Percentiles rank a stretch among this genome's conserved stretches.
phyloP scores from a whole-genome alignment of 2,329 filamentous ascomycete genomes.

The Nigrospora sphaerica region DNA sequence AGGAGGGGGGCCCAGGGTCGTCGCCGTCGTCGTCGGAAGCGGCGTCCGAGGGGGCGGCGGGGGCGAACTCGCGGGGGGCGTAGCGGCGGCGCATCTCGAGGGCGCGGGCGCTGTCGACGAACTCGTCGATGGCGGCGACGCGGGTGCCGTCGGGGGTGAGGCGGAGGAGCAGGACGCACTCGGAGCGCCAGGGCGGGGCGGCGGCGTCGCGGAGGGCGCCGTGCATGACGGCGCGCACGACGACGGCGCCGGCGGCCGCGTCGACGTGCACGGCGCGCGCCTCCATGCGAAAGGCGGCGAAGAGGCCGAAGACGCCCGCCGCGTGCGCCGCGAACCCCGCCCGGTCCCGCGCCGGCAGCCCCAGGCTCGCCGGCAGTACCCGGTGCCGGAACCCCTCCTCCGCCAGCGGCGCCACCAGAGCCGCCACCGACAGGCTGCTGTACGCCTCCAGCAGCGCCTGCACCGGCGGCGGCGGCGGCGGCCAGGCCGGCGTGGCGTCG shows the following conservation, averaged over 20 bases:
- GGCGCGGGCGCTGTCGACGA: conserved; percentile 34
- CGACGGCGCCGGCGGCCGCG: conserved; percentile 22
- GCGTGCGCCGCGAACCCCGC: conserved; percentile 31
- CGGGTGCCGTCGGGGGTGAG: conserved; percentile 17
- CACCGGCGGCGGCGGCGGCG: conserved; percentile 8
- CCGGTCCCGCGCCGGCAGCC: conserved; percentile 25
- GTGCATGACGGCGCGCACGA: conserved; percentile 28
- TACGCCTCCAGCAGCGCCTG: conserved; percentile 28
- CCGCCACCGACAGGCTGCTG: conserved; percentile 26
- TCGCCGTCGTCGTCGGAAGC: no score
- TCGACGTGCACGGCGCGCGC: conserved; percentile 26
- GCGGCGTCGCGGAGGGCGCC: conserved; percentile 14
- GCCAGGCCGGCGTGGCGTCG: conserved; percentile 7
- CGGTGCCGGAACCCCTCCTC: conserved; percentile 27
- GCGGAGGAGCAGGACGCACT: conserved; percentile 24
- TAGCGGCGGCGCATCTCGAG: conserved; percentile 23
- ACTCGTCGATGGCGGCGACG: conserved; percentile 25
- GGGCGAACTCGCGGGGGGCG: conserved; percentile 19
- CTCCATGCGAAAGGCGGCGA: conserved; percentile 30
- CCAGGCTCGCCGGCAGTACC: conserved; percentile 30
- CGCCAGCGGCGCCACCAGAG: conserved; percentile 26
- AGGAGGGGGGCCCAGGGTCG: no score
- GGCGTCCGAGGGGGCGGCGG: no score
- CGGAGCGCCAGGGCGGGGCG: conserved; percentile 17
- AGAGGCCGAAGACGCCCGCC: conserved; percentile 30